These are phyloP conservation scores for Colletotrichum theobromicola DNA, from an alignment of 2,329 filamentous ascomycete species.

Conservation along the genomic window DNA sequence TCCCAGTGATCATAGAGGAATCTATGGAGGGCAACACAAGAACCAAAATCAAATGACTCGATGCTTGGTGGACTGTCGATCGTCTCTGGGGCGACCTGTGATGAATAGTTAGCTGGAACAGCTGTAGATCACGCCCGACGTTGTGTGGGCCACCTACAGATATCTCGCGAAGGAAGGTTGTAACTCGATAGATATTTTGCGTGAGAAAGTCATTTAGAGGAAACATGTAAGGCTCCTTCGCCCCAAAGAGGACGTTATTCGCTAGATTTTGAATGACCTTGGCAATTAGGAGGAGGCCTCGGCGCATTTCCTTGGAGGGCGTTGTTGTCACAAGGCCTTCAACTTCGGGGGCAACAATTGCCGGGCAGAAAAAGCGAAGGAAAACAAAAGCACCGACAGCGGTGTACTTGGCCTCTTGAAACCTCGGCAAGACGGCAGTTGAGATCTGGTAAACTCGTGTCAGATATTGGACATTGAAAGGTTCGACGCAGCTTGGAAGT, in stretches of 20 bases:
- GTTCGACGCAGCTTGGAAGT: neutral
- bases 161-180: constrained; percentile 70
- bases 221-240: constrained; percentile 76
- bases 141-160: constrained; percentile 52
- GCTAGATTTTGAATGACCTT: constrained; percentile 76
- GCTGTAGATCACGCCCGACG: constrained; percentile 14
- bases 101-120: neutral
- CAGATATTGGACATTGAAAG: neutral
- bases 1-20: constrained; percentile 78
- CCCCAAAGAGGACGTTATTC: constrained; percentile 74
- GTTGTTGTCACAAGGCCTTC: constrained; percentile 67
- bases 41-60: constrained; percentile 71
- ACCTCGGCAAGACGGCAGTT: constrained; percentile 65
- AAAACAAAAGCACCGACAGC: constrained; percentile 76
- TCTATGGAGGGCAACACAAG: constrained; percentile 71
- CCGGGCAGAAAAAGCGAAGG: constrained; percentile 74
- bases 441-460: constrained; percentile 54
- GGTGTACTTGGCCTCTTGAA: constrained; percentile 74
- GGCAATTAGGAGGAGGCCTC: constrained; percentile 71
- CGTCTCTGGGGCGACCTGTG: constrained; percentile 52
- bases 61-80: constrained; percentile 43
- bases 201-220: constrained; percentile 72
- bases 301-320: constrained; percentile 72
- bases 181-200: constrained; percentile 71
- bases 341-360: constrained; percentile 72